Evolutionary conservation across 768 basidiomycete species (phyloP), one percentile per base, ranked within the genome.

Genomic region (Crassisporium funariophilum): DNA sequence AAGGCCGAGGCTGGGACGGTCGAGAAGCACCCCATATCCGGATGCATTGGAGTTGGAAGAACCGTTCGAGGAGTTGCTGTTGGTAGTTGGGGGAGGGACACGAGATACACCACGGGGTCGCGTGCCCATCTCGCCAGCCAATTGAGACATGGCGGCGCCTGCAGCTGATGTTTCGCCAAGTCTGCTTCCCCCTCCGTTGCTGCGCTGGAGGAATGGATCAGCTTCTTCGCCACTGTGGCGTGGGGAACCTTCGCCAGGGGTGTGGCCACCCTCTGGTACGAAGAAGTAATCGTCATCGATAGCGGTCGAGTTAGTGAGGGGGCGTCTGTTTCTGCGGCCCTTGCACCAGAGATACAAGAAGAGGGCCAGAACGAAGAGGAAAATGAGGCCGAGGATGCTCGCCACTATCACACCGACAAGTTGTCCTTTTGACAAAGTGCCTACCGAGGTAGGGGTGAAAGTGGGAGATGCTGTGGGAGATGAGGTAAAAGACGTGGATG

Each of bases 221-320:
- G 65, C 70, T 60, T 87, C 86, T 57, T 86, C 85, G 5, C 86
- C 86, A 40, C 83, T 87, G 22, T 76, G 75, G 8, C 84, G 73
- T 1, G 86, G 84, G 19, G 82, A 82, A 24, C 84, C 84, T 63
- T 86, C 82, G n/a, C 82, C 85, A 24, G 66, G 70, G 2, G n/a
- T n/a, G n/a, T n/a, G 29, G n/a, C n/a, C 3, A 31, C 29, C 29
- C n/a, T 31, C 29, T 31, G 29, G 29, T 10, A n/a, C 29, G 29
- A 10, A 11, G n/a, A 11, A 5, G 5, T 69, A 67, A 22, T 74
- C 71, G 27, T 67, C 62, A 3, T 22, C 35, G 4, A 67, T 62
- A 4, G 65, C 60, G 40, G n/a, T n/a, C 29, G 63, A 60, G 38
- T 51, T 69, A 42, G 58, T 66, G 55, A 66, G 68, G 17, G 62